phyloP scores from a whole-genome alignment of 1,284 basidiomycete species.

The Irpex sp. region DNA sequence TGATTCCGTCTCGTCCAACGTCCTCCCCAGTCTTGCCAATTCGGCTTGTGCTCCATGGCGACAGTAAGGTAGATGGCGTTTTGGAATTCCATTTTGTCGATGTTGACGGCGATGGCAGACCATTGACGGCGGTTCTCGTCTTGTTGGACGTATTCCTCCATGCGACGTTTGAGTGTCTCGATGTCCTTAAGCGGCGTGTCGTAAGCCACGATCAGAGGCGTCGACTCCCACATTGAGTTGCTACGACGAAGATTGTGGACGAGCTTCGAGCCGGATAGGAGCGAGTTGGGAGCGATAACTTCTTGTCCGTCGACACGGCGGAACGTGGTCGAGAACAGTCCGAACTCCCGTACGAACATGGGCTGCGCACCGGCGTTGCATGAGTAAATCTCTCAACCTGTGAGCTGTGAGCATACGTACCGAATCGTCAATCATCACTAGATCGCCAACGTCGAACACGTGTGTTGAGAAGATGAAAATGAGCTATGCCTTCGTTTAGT shows the following conservation, averaged over 20 bases:
- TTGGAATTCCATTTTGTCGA: conserved; percentile 76
- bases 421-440: conserved; percentile 76
- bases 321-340: conserved; percentile 80
- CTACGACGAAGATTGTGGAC: conserved; percentile 78
- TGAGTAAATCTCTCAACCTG: background rate
- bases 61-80: conserved; percentile 67
- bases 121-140: conserved; percentile 70
- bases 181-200: conserved; percentile 65
- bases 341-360: conserved; percentile 73
- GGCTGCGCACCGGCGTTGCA: conserved; percentile 26
- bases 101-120: conserved; percentile 58
- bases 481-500: conserved; percentile 36
- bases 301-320: conserved; percentile 77
- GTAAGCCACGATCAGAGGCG: conserved; percentile 60
- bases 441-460: conserved; percentile 75
- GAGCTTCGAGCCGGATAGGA: conserved; percentile 71
- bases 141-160: conserved; percentile 55
- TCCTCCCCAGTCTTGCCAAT: conserved; percentile 88
- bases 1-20: conserved; percentile 68
- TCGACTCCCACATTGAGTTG: conserved; percentile 80
- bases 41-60: conserved; percentile 76
- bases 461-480: conserved; percentile 86
- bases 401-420: conserved; percentile 25
- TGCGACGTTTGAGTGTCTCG: conserved; percentile 58
- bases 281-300: conserved; percentile 76